A percentile compares a stretch with the other conserved stretches of the same genome.
Evolutionary conservation across 257 asterid genomes (phyloP).

Genomic region (Salvia rosmarinus): DNA sequence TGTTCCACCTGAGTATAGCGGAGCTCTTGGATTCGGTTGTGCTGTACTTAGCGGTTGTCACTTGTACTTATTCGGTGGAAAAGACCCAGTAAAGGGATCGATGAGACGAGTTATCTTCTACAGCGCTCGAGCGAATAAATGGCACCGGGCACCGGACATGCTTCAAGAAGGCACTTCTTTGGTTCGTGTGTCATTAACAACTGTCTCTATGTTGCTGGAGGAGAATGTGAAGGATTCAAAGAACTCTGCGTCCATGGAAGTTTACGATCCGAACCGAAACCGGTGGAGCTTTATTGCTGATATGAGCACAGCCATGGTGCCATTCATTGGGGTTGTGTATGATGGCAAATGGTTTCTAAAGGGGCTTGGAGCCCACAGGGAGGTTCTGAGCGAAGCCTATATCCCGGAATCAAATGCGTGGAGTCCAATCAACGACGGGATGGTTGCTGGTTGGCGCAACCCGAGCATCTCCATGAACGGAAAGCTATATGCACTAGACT

Average conservation of each 20-base stretch:
- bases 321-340: slow-evolving; percentile 64
- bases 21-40: slow-evolving; percentile 64
- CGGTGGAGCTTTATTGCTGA: slow-evolving; percentile 65
- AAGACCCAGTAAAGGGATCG: slow-evolving; percentile 59
- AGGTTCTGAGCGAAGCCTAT: slow-evolving; percentile 63
- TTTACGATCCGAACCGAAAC: slow-evolving; percentile 60
- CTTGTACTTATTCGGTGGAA: slow-evolving; percentile 63
- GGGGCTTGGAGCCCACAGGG: slow-evolving; percentile 67
- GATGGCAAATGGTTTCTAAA: slow-evolving; percentile 59
- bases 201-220: slow-evolving; percentile 69
- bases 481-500: slow-evolving; percentile 62
- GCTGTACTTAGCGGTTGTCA: slow-evolving; percentile 73
- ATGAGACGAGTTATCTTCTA: slow-evolving; percentile 63
- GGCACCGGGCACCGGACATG: slow-evolving; percentile 73
- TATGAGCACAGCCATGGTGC: slow-evolving; percentile 73
- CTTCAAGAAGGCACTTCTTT: slow-evolving; percentile 60
- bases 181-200: slow-evolving; percentile 66
- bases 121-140: slow-evolving; percentile 64
- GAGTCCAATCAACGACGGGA: slow-evolving; percentile 59
- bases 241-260: slow-evolving; percentile 61
- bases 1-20: slow-evolving; percentile 53
- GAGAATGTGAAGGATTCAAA: slow-evolving; percentile 64
- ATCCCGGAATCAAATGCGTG: slow-evolving; percentile 50
- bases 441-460: slow-evolving; percentile 68
- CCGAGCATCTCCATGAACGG: slow-evolving; percentile 67